A percentile compares a stretch with the other conserved stretches of the same genome.
Evolutionary conservation across 139 green algal genomes (phyloP).

Genomic region (Bryopsis sp.): DNA sequence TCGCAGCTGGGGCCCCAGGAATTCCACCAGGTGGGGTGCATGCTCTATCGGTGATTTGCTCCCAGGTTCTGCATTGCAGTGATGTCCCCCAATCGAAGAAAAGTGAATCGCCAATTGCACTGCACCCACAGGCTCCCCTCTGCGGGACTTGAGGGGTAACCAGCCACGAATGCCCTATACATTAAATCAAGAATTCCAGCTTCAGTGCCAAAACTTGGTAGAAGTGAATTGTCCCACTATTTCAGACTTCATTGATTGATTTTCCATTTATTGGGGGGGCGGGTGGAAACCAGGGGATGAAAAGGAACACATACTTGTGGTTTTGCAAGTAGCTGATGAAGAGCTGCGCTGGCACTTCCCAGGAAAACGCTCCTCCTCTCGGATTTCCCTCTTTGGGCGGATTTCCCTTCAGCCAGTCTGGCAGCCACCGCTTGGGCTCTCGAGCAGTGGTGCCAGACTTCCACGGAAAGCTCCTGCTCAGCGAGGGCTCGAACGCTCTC

Average conservation of each 20-base stretch:
- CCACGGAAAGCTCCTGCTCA: slow-evolving; percentile 25
- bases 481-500: slow-evolving; percentile 24
- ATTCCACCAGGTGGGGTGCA: not conserved
- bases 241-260: not conserved
- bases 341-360: not conserved
- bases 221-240: not conserved
- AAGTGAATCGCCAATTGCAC: not conserved
- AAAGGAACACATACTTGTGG: not conserved
- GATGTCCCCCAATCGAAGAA: not conserved
- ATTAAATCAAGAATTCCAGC: not conserved
- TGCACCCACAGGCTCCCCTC: not conserved
- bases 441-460: slow-evolving; percentile 51
- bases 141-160: not conserved
- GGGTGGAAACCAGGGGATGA: not conserved
- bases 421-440: slow-evolving; percentile 10
- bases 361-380: not conserved
- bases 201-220: not conserved
- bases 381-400: not conserved
- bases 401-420: not conserved
- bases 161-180: not conserved
- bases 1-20: not conserved
- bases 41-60: not conserved
- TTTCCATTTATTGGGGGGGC: not conserved
- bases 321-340: not conserved
- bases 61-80: not conserved